A percentile compares a stretch with the other conserved stretches of the same genome.
These are phyloP conservation scores for Hirsutella thompsonii DNA, from an alignment of 2,329 filamentous ascomycete species.

Conservation along the genomic window DNA sequence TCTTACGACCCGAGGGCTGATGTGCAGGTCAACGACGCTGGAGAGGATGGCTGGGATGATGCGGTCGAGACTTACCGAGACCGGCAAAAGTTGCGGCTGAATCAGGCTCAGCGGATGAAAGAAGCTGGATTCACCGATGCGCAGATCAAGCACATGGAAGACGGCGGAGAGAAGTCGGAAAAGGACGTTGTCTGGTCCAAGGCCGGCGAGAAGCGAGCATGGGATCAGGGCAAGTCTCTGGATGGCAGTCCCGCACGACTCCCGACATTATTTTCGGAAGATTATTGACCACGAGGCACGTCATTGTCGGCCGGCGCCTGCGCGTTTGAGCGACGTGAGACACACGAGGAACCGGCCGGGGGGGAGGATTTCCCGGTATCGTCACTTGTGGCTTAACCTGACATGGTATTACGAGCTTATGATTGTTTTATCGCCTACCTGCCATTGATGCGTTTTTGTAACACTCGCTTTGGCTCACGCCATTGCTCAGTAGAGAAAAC, in stretches of 20 bases:
- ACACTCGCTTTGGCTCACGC: too few species aligned
- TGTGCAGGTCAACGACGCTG: constrained; percentile 29
- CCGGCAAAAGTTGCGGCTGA: constrained; percentile 63
- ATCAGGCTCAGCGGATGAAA: constrained; percentile 62
- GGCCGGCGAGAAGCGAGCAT: constrained; percentile 48
- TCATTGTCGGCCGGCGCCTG: too few species aligned
- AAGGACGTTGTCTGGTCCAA: constrained; percentile 64
- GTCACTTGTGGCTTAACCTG: too few species aligned
- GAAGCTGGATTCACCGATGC: constrained; percentile 68
- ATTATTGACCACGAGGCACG: too few species aligned
- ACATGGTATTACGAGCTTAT: not conserved
- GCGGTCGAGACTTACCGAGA: constrained; percentile 68
- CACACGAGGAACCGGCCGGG: too few species aligned
- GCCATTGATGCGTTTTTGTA: too few species aligned
- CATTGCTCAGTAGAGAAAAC: too few species aligned
- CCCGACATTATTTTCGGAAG: constrained; percentile 6
- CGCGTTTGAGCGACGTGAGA: too few species aligned
- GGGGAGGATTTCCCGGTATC: too few species aligned
- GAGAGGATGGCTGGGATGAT: constrained; percentile 60
- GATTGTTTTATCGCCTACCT: too few species aligned
- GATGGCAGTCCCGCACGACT: constrained; percentile 3
- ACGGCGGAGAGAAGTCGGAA: constrained; percentile 39
- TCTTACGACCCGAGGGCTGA: constrained; percentile 47
- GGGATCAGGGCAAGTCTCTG: constrained; percentile 41
- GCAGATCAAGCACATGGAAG: constrained; percentile 39